Base-by-base conservation (phyloP, 176 grass and related monocot genomes). In the Zizania latifolia region DNA sequence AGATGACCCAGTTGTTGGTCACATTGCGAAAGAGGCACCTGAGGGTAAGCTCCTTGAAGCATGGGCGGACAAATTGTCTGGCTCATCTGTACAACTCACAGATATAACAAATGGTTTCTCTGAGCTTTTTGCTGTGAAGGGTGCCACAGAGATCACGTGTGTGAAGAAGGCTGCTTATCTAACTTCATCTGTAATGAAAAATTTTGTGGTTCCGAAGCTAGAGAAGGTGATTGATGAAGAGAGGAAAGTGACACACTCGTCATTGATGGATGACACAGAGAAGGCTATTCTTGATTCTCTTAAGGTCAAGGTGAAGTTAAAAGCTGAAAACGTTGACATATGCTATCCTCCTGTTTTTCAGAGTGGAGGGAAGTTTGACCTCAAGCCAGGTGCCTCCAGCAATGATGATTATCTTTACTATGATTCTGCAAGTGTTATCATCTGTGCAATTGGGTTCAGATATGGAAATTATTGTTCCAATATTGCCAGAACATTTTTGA, bases 281-380 rank as follows among this genome's bases (percentile, higher is more conserved):
- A 94, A 92, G 71, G 82, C 73, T 63, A 98, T 94, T 85, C 86
- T 91, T 71, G 86, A 93, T 17, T 91, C 94, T 63, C 28, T 92
- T 33, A 98, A 81, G 78, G 81, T 90, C 48, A 94, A 88, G 74
- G 88, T 94, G 17, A 98, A 98, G 79, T 58, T 98, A 57, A 98
- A 94, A 55, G 58, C 84, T 63, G 91, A 92, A 59, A 94, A 98
- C 79, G 87, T 98, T 84, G 94, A 94, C 43, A 98, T 98, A 77
- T 98, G 94, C 56, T 94, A 94, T 39, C 91, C 91, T 73, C 95
- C 91, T 40, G 86, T 98, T 38, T 98, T 98, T 76, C 91, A 98
- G 78, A 91, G 90, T 64, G 94, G 94, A 30, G 91, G 94, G 5
- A 91, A 94, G 85, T 94, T 94, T 75, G 94, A 98, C 82, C 86